Evolutionary conservation across 352 stramenopile species (phyloP), one percentile per base, ranked within the genome.

Genomic region (Phytophthora hibernalis): DNA sequence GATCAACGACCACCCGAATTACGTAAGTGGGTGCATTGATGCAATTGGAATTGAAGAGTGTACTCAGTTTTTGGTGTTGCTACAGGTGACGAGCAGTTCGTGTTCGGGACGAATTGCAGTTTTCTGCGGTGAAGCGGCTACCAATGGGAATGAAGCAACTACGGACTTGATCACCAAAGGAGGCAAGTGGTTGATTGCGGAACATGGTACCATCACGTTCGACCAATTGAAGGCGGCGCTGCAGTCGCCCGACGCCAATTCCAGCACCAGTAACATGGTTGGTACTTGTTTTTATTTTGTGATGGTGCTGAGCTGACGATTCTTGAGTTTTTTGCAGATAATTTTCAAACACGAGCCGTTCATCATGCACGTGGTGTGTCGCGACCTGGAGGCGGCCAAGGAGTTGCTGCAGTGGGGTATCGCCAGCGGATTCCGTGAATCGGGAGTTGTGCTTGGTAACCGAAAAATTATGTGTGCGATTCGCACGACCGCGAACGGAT

Each of bases 291-390:
- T 20, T 28, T 30, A 16, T 15, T 44, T 43, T 43, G 18, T 47
- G 1, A 11, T 61, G 13, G 30, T 22, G 2, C 48, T 16, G 43
- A 4, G n/a, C 22, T 70, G 22, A 37, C 35, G 31, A 3, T 26
- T 50, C 2, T 42, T 24, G 16, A 61, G n/a, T 38, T 24, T 57
- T 10, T 51, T 33, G 16, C 53, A 90, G 74, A 72, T 95, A 64
- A 82, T 96, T 38, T 91, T 97, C 69, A 97, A 97, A 69, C 82
- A 95, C 60, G 92, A 98, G 47, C 91, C 91, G 53, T 96, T 98
- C 63, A 96, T 97, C 56, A 92, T 98, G 83, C 92, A 98, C 76
- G 87, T 97, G 4, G 77, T 93, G 31, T 97, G 91, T 61, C 77
- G 87, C 24, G 79, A 95, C 49, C 30, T 96, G 13, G 79, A 91